Conservation (phyloP, 768 basidiomycete genomes). For the Russula sp. region DNA sequence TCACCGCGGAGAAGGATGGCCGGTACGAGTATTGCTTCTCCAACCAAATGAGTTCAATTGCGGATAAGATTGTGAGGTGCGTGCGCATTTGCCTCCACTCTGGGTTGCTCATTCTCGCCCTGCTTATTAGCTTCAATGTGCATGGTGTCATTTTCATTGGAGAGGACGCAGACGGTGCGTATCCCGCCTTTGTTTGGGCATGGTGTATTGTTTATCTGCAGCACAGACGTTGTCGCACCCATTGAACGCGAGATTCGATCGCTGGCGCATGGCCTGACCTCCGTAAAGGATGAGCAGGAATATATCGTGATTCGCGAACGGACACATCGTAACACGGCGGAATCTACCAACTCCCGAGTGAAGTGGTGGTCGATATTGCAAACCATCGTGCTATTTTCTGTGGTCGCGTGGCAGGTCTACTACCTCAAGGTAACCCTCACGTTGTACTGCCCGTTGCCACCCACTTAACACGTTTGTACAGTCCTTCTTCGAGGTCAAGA, state of each 20-base stretch:
- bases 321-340: conserved; percentile 90
- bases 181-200: background rate
- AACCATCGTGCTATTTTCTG: conserved; percentile 74
- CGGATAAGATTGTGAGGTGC: conserved; percentile 92
- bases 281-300: conserved; percentile 98
- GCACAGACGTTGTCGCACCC: conserved; percentile 77
- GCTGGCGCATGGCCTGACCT: conserved; percentile 70
- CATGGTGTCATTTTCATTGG: conserved; percentile 93
- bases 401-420: conserved; percentile 97
- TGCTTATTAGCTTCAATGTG: conserved; percentile 78
- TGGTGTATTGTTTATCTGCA: background rate
- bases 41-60: conserved; percentile 96
- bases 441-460: conserved; percentile 10
- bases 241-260: conserved; percentile 93
- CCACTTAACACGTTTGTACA: conserved; percentile 27
- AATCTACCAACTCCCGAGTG: conserved; percentile 89
- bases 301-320: conserved; percentile 94
- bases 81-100: conserved; percentile 28
- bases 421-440: conserved; percentile 71
- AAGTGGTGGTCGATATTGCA: conserved; percentile 99
- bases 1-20: conserved; percentile 85
- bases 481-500: conserved; percentile 90
- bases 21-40: conserved; percentile 96
- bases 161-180: conserved; percentile 63
- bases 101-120: conserved; percentile 1